Conservation (phyloP, 2,329 filamentous ascomycete species). For the Cladosporium colombiae region DNA sequence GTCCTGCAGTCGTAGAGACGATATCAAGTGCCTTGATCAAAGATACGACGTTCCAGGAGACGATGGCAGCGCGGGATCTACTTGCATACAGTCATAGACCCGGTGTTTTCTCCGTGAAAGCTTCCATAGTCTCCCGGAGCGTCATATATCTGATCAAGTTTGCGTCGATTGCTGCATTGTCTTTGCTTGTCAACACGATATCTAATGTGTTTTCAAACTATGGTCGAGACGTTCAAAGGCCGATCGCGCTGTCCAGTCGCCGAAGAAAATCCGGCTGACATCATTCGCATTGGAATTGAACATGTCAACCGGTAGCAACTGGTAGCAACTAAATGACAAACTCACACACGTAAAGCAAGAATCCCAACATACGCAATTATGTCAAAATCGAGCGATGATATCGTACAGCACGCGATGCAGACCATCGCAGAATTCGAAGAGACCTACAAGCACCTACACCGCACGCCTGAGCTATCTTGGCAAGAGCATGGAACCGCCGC, state of each 20-base stretch:
- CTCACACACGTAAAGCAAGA: neutral
- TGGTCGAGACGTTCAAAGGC: neutral
- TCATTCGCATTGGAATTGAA: neutral
- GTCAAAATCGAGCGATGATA: neutral
- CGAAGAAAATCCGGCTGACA: neutral
- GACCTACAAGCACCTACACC: conserved; percentile 59
- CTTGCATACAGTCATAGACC: too few relatives aligned
- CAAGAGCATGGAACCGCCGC: conserved; percentile 57
- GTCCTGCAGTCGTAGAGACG: too few relatives aligned
- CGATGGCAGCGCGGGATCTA: too few relatives aligned
- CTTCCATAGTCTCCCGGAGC: too few relatives aligned
- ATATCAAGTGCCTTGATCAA: too few relatives aligned
- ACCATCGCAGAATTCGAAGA: conserved; percentile 8
- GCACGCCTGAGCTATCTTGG: conserved; percentile 59
- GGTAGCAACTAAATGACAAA: neutral
- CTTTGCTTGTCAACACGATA: too few relatives aligned
- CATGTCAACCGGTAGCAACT: neutral
- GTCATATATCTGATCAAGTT: too few relatives aligned
- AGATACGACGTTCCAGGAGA: too few relatives aligned
- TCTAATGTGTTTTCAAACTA: too few relatives aligned
- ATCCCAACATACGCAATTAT: neutral
- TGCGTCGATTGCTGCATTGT: too few relatives aligned
- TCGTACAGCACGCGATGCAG: neutral
- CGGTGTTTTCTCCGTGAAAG: too few relatives aligned
- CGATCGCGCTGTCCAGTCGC: neutral